A percentile compares a stretch with the other conserved stretches of the same genome.
These are phyloP conservation scores for Candida rishiriensis DNA, from an alignment of 805 yeast species.

Conservation along the genomic window DNA sequence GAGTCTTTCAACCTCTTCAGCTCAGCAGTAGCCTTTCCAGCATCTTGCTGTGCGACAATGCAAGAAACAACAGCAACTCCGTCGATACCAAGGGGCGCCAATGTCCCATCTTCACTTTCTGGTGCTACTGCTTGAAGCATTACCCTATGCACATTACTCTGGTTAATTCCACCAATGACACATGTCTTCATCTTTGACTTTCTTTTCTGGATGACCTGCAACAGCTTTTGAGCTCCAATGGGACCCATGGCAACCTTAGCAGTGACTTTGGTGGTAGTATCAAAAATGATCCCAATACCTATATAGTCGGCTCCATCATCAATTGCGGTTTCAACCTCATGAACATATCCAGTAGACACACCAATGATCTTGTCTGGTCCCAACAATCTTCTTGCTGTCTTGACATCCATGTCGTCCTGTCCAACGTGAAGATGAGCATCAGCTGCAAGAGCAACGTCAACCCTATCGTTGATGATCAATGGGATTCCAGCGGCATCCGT, in stretches of 20 bases:
- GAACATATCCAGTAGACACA: conserved; percentile 59
- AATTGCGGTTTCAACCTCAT: conserved; percentile 52
- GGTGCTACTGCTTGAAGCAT: conserved; percentile 44
- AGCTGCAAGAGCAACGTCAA: conserved; percentile 85
- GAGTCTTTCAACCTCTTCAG: conserved; percentile 30
- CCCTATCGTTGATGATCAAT: conserved; percentile 76
- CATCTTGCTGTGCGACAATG: conserved; percentile 61
- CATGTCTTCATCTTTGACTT: conserved; percentile 50
- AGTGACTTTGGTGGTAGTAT: conserved; percentile 65
- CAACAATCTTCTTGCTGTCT: conserved; percentile 52
- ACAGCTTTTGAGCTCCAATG: conserved; percentile 53
- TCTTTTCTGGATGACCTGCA: conserved; percentile 40
- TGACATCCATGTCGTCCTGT: conserved; percentile 77
- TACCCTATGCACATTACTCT: conserved; percentile 55
- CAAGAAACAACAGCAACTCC: conserved; percentile 92
- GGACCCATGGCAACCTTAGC: conserved; percentile 62
- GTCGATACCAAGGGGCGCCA: conserved; percentile 37
- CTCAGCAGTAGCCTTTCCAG: conserved; percentile 45
- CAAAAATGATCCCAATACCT: conserved; percentile 78
- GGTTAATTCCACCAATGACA: conserved; percentile 77
- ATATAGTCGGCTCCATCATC: conserved; percentile 61
- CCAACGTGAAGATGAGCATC: conserved; percentile 93
- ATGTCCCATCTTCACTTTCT: conserved; percentile 23
- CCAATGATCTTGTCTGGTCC: conserved; percentile 80
- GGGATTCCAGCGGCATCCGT: conserved; percentile 64